Percentiles rank a stretch among this genome's conserved stretches.
These are phyloP conservation scores for Chloris gayana DNA, from an alignment of 176 grass and related monocot species.

Conservation along the genomic window DNA sequence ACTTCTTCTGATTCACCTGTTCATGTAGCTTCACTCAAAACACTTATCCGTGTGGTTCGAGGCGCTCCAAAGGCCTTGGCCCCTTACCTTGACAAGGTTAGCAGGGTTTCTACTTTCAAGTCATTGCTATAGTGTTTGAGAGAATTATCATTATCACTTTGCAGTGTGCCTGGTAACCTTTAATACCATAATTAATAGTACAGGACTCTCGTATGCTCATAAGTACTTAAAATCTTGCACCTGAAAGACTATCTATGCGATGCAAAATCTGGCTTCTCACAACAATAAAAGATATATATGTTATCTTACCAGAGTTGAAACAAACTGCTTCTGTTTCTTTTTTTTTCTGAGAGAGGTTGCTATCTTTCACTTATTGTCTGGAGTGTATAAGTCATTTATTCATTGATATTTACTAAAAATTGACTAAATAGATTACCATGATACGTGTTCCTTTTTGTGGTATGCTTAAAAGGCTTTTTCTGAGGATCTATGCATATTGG, in stretches of 20 bases:
- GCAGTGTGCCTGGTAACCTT: not conserved
- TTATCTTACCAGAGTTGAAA: not conserved
- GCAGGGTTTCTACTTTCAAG: slow-evolving; percentile 11
- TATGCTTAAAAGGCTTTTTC: not conserved
- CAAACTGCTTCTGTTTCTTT: not conserved
- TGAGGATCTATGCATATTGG: not conserved
- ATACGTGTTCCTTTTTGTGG: not conserved
- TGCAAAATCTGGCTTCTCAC: not conserved
- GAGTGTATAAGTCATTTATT: not conserved
- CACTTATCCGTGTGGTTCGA: slow-evolving; percentile 80
- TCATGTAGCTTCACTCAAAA: slow-evolving; percentile 81
- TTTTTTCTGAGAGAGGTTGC: not conserved
- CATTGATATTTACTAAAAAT: not conserved
- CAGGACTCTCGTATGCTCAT: slow-evolving; percentile 13
- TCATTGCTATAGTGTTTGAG: slow-evolving; percentile 6
- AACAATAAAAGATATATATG: not conserved
- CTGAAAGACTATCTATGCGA: not conserved
- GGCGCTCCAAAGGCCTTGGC: slow-evolving; percentile 73
- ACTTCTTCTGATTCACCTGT: slow-evolving; percentile 92
- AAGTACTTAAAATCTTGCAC: not conserved
- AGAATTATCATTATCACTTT: slow-evolving; percentile 8
- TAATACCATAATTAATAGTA: not conserved
- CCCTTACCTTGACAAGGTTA: slow-evolving; percentile 89
- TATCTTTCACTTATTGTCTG: slow-evolving; percentile 4
- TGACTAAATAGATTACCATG: not conserved